Conservation (phyloP, 2,329 filamentous ascomycete species). For the Herpotrichia juniperi region DNA sequence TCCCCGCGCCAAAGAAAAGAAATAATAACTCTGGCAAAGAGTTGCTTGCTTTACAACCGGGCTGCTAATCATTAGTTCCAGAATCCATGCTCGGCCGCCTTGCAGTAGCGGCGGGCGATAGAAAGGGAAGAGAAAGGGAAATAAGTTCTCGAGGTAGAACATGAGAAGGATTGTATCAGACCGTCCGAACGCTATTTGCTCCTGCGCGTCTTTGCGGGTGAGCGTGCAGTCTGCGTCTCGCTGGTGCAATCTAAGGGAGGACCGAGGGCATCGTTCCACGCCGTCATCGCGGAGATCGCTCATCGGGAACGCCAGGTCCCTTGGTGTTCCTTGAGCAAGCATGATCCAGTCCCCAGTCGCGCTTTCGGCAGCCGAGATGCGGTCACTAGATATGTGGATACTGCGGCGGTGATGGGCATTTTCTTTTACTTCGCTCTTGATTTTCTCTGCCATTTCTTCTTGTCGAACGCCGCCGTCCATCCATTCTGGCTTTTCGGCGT, state of each 20-base stretch:
- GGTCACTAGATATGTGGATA: background rate
- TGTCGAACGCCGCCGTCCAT: conserved; percentile 34
- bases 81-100: conserved; percentile 66
- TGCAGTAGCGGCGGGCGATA: conserved; percentile 63
- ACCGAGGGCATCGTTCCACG: background rate
- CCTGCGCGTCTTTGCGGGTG: background rate
- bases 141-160: conserved; percentile 67
- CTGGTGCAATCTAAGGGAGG: background rate
- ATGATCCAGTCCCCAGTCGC: background rate
- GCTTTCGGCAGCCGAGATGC: background rate
- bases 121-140: conserved; percentile 68
- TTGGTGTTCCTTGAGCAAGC: no score
- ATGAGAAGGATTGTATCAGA: conserved; percentile 52
- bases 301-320: no score
- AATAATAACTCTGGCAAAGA: conserved; percentile 60
- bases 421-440: conserved; percentile 17
- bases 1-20: conserved; percentile 40
- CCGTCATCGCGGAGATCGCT: no score
- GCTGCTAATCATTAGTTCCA: conserved; percentile 64
- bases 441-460: conserved; percentile 48
- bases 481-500: conserved; percentile 54
- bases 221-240: background rate
- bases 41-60: conserved; percentile 17
- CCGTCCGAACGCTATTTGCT: background rate
- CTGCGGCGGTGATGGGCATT: conserved; percentile 3